Base-by-base conservation (phyloP, 345 rosid species). In the Linum lewisii region DNA sequence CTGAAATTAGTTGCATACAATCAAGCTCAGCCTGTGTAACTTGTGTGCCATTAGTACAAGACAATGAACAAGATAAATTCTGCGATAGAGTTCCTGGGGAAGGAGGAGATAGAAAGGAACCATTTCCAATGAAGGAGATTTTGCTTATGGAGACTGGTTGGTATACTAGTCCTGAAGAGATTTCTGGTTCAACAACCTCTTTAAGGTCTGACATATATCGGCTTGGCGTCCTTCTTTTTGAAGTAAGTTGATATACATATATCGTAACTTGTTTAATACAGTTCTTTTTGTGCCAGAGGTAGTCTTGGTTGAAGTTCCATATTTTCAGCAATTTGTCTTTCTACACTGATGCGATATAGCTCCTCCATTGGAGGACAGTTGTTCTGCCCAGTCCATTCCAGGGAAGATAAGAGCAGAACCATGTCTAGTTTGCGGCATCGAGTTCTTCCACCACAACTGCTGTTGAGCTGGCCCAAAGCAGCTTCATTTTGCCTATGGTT, bases 351-450 rank as follows among this genome's bases (percentile, higher is more conserved):
- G 61, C 53, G 62, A 65, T 63, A 57, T 62, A 57, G 60, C 34
- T 73, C n/a, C n/a, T 70, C 59, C 65, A 29, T 64, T 64, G 38
- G 15, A 73, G 29, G 69, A 60, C 73, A 84, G 95, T 70, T 87
- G 64, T 82, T 87, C 67, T 82, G 88, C 67, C 85, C 86, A 2
- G 82, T 79, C 54, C 64, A 76, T 62, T 81, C 86, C 45, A 73
- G 81, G 68, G 95, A 84, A 60, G 95, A 87, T 63, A 88, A 85
- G 77, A 74, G 83, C 59, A 73, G 75, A 75, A 93, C 90, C 29
- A 89, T 93, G 99, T 82, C 91, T 56, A 85, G 95, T 70, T 70
- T 93, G 77, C 81, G 94, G 75, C 95, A 93, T 75, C 91, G 99
- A 9, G 84, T 93, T 68, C 99, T 93, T 81, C 97, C 97, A 47